Evolutionary conservation across 140 eudicot genomes (phyloP), one percentile per base, ranked within the genome.

Genomic region (Erigeron philadelphicus): DNA sequence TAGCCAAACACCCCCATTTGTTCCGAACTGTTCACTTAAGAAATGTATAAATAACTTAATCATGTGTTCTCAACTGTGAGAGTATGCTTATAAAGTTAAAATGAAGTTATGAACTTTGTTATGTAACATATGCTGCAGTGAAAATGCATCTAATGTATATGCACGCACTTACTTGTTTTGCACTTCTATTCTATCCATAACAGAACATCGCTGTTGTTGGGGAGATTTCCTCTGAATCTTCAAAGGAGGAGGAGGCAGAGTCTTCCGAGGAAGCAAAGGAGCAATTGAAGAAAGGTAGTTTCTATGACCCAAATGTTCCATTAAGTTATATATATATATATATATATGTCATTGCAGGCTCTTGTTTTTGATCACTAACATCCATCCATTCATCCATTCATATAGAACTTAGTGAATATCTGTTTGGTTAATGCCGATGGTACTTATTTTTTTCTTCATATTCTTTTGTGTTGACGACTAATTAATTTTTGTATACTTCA

Each of bases 181-280:
- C 50, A 58, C 70, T 52, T 56, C 44, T 46, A 56, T 12, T 56
- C 52, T 46, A 56, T 9, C 71, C 61, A 54, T 76, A n/a, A 67
- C 87, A 89, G 96, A 82, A 85, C 62, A 82, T 86, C 41, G 85
- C 88, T 25, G 94, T 95, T 83, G 93, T 83, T 49, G 66, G 84
- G 72, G 93, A 81, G 66, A 85, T 84, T 78, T 61, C 86, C 44
- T 70, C 96, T 9, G 87, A 84, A 72, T 62, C 96, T 53, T 67
- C 86, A 48, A 76, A 91, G 58, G 47, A 72, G 23, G 94, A 90
- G 79, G 76, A 74, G 68, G 66, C 25, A 4, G 87, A 82, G 68
- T 23, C 84, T 19, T 77, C 89, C 17, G 87, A 81, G 67, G 81
- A 80, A 56, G 68, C 88, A 38, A 66, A 75, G 41, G 82, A 75